Conservation (phyloP, 495 filamentous ascomycete genomes). For the Daldinia caldariorum region DNA sequence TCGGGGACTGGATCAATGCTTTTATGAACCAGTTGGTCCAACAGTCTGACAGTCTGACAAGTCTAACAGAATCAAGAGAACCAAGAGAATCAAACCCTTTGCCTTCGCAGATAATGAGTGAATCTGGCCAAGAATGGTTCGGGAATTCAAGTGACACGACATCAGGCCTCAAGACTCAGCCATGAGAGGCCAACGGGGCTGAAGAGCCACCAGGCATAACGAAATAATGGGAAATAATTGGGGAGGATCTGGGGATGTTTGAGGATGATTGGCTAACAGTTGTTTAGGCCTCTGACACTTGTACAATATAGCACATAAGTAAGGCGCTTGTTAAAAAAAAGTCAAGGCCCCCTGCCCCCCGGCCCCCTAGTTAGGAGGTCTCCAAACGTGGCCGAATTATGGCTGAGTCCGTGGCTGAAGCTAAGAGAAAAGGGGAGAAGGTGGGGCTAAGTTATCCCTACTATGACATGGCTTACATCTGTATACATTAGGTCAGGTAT, state of each 20-base stretch:
- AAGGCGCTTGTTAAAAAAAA: too few relatives aligned
- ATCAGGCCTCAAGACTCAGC: not conserved
- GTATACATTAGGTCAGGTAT: too few relatives aligned
- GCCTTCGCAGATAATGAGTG: not conserved
- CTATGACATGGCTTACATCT: too few relatives aligned
- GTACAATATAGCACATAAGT: too few relatives aligned
- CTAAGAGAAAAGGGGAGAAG: not conserved
- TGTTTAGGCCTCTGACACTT: constrained; percentile 6
- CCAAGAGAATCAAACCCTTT: not conserved
- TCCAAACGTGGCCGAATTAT: not conserved
- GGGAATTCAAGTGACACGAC: constrained; percentile 7
- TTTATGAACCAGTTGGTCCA: not conserved
- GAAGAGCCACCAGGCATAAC: too few relatives aligned
- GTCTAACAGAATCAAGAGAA: too few relatives aligned
- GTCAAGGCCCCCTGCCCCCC: too few relatives aligned
- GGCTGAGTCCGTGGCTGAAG: constrained; percentile 38
- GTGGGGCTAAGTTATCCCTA: too few relatives aligned
- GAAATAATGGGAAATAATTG: not conserved
- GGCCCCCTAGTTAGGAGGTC: not conserved
- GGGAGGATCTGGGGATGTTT: not conserved
- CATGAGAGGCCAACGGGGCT: too few relatives aligned
- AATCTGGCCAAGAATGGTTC: constrained; percentile 10
- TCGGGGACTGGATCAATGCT: constrained; percentile 2
- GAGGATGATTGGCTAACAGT: not conserved
- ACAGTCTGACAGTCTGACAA: too few relatives aligned